These are phyloP conservation scores for Diversispora eburnea DNA, from an alignment of 192 early-diverging fungal genomes.

Conservation along the genomic window DNA sequence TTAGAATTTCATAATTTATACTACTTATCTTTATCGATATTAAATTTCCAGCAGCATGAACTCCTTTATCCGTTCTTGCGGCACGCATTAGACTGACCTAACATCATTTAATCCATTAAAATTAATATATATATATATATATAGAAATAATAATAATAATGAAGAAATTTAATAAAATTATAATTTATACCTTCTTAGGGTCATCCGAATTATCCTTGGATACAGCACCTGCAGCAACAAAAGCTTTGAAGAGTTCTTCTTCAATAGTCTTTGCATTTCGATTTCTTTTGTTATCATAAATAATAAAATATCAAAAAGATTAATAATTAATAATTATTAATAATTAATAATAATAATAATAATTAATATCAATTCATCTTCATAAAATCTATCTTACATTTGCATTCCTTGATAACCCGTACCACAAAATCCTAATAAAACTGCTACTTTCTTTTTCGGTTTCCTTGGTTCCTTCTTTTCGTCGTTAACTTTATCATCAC, in stretches of 20 bases:
- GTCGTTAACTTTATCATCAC: conserved; percentile 18
- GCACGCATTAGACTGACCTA: conserved; percentile 83
- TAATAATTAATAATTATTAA: not conserved
- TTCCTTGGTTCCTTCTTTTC: conserved; percentile 46
- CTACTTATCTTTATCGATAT: conserved; percentile 70
- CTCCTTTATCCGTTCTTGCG: conserved; percentile 97
- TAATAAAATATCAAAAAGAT: not conserved
- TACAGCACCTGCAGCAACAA: conserved; percentile 76
- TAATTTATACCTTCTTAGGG: conserved; percentile 55
- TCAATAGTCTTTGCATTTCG: conserved; percentile 82
- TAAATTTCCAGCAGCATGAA: conserved; percentile 96
- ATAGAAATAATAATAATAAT: not conserved
- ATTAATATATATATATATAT: too few relatives aligned
- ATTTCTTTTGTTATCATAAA: conserved; percentile 52
- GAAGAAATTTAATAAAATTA: not conserved
- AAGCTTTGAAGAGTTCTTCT: conserved; percentile 82
- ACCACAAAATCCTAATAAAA: conserved; percentile 91
- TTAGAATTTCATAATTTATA: not conserved
- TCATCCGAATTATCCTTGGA: conserved; percentile 84
- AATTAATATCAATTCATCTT: not conserved
- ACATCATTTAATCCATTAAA: not conserved
- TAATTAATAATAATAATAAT: not conserved
- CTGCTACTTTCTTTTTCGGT: conserved; percentile 87
- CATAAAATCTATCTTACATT: conserved; percentile 48
- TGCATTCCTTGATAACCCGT: conserved; percentile 98